Evolutionary conservation across 1,284 basidiomycete genomes (phyloP).

Genomic region (Ganoderma meredithae): DNA sequence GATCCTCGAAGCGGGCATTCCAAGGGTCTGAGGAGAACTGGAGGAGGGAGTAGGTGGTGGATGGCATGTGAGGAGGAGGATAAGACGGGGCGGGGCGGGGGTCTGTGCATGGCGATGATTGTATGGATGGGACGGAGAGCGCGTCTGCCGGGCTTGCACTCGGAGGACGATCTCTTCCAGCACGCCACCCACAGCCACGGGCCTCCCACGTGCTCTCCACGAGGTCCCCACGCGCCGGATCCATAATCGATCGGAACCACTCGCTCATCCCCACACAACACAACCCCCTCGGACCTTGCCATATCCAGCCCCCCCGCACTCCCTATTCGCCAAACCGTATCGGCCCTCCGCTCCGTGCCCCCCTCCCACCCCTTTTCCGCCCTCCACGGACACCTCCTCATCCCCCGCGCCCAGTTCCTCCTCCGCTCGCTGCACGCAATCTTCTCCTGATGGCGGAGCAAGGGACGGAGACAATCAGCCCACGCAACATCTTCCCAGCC

Average conservation of each 20-base stretch:
- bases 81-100: slow-evolving; percentile 32
- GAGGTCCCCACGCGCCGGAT: slow-evolving; percentile 35
- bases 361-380: slow-evolving; percentile 7
- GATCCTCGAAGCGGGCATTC: slow-evolving; percentile 65
- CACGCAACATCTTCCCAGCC: slow-evolving; percentile 3
- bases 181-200: slow-evolving; percentile 28
- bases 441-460: slow-evolving; percentile 6
- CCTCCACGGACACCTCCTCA: slow-evolving; percentile 15
- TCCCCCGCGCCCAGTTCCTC: slow-evolving; percentile 2
- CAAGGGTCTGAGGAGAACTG: slow-evolving; percentile 72
- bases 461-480: slow-evolving; percentile 7
- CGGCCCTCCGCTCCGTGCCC: slow-evolving; percentile 8
- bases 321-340: slow-evolving; percentile 11
- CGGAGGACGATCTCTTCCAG: slow-evolving; percentile 23
- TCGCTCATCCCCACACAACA: slow-evolving; percentile 12
- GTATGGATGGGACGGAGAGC: slow-evolving; percentile 28
- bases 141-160: slow-evolving; percentile 18
- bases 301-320: slow-evolving; percentile 3
- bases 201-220: slow-evolving; percentile 39
- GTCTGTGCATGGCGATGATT: slow-evolving; percentile 28
- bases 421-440: background rate
- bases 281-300: slow-evolving; percentile 8
- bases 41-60: slow-evolving; percentile 56
- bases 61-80: slow-evolving; percentile 42
- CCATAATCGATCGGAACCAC: slow-evolving; percentile 33